Conservation (phyloP, 139 green algal genomes). For the Closterium sp. region DNA sequence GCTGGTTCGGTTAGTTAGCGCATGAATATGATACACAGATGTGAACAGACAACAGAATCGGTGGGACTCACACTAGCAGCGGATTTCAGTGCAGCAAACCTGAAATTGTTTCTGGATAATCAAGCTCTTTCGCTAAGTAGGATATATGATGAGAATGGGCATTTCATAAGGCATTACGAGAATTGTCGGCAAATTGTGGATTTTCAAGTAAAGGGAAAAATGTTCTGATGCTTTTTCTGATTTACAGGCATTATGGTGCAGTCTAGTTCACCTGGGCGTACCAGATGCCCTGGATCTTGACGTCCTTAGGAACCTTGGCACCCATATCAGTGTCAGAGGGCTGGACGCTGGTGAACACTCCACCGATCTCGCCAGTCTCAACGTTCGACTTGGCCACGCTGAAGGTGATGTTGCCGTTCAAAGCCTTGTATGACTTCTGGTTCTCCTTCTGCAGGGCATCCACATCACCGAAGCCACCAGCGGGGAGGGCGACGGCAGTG, state of each 20-base stretch:
- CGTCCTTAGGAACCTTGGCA: constrained; percentile 96
- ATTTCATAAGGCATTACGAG: too few relatives aligned
- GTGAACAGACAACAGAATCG: too few relatives aligned
- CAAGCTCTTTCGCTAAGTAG: too few relatives aligned
- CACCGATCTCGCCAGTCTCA: constrained; percentile 90
- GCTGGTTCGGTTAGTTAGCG: too few relatives aligned
- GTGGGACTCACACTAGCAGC: too few relatives aligned
- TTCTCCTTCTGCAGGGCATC: constrained; percentile 96
- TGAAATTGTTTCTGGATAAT: too few relatives aligned
- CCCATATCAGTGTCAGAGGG: constrained; percentile 98
- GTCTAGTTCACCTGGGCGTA: constrained; percentile 72
- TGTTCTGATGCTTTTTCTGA: neutral
- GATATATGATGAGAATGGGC: too few relatives aligned
- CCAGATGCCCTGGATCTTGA: constrained; percentile 98
- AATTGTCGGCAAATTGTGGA: neutral
- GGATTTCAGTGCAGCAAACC: too few relatives aligned
- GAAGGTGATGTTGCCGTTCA: constrained; percentile 88
- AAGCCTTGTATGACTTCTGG: constrained; percentile 74
- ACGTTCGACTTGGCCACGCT: constrained; percentile 89
- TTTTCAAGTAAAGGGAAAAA: neutral
- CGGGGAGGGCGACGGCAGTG: constrained; percentile 93
- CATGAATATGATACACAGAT: too few relatives aligned
- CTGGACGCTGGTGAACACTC: constrained; percentile 98
- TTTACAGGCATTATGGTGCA: neutral
- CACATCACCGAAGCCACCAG: constrained; percentile 63